Conservation (phyloP, 2,329 filamentous ascomycete species). For the Exophiala sideris region DNA sequence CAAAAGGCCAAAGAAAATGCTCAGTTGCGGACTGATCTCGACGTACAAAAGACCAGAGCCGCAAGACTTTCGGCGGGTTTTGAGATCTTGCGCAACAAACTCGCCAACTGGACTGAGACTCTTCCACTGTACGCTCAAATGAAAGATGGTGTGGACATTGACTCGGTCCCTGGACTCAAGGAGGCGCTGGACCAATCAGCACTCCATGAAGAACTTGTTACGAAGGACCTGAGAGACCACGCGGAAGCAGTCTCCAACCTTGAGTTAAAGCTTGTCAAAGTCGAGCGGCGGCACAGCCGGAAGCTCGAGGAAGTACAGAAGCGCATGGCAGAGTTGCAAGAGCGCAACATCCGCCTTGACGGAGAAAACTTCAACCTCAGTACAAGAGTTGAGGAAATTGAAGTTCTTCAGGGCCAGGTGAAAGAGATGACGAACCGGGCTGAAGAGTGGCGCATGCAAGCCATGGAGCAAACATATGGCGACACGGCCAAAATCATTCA, state of each 20-base stretch:
- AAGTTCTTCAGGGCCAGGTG: neutral
- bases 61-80: constrained; percentile 1
- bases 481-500: constrained; percentile 3
- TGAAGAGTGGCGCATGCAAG: constrained; percentile 2
- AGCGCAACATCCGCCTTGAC: constrained; percentile 1
- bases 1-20: neutral
- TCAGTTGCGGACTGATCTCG: neutral
- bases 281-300: neutral
- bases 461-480: neutral
- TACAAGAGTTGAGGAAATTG: neutral
- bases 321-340: neutral
- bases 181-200: neutral
- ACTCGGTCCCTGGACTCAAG: neutral
- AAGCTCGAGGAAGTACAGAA: constrained; percentile 1
- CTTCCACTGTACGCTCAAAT: neutral
- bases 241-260: neutral
- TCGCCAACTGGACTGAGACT: constrained; percentile 7
- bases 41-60: neutral
- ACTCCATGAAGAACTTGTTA: neutral
- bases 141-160: neutral
- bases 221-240: neutral
- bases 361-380: neutral
- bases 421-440: neutral
- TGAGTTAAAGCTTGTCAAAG: neutral
- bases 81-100: neutral